Evolutionary conservation across 225 moss, liverwort and hornwort genomes (phyloP).

Genomic region (Sphagnum contortum): DNA sequence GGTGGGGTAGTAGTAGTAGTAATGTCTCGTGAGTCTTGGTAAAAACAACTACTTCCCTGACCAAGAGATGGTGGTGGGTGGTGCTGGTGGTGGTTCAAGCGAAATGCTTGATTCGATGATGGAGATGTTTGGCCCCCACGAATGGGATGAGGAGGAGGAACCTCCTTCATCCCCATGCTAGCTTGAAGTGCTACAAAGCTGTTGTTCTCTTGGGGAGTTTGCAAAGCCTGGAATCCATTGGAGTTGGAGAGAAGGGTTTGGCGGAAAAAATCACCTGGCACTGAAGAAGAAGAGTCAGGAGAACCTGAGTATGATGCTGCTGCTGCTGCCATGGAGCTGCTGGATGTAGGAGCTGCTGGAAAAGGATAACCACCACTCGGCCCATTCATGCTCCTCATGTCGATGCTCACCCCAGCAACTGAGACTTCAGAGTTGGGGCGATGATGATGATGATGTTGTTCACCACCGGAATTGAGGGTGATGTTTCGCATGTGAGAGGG

Average conservation of each 20-base stretch:
- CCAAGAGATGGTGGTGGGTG: conserved; percentile 7
- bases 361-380: conserved; percentile 4
- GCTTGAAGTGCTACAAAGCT: conserved; percentile 5
- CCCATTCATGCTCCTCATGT: conserved; percentile 2
- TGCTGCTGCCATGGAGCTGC: too few relatives aligned
- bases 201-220: not conserved
- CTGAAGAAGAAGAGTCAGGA: conserved; percentile 9
- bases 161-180: conserved; percentile 13
- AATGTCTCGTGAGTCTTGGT: conserved; percentile 7
- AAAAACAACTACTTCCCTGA: conserved; percentile 2
- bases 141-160: not conserved
- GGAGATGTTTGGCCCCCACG: conserved; percentile 10
- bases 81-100: not conserved
- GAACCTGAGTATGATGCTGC: too few relatives aligned
- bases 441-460: too few relatives aligned
- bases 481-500: conserved; percentile 23
- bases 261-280: conserved; percentile 7
- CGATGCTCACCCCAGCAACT: conserved; percentile 3
- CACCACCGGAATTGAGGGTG: not conserved
- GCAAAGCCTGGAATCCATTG: not conserved
- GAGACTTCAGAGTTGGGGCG: too few relatives aligned
- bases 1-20: not conserved
- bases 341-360: not conserved
- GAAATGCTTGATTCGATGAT: conserved; percentile 10
- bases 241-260: conserved; percentile 4